These are phyloP conservation scores for Talaromyces rugulosus DNA, from an alignment of 2,329 filamentous ascomycete species.

Conservation along the genomic window DNA sequence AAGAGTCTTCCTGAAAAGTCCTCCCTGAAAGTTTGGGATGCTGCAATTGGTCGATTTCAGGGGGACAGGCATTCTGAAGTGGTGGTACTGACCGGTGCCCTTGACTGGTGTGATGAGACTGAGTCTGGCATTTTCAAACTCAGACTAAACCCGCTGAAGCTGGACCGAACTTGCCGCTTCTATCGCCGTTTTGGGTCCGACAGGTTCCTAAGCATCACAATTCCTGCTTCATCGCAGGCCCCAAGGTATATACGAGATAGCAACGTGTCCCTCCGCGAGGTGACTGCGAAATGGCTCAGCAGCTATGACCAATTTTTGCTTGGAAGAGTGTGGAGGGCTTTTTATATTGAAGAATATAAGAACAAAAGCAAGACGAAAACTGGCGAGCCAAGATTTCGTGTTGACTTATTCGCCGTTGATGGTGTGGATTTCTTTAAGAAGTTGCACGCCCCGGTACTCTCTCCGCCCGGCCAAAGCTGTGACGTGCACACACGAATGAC, in stretches of 20 bases:
- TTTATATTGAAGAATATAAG: conserved; percentile 40
- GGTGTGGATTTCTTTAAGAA: conserved; percentile 35
- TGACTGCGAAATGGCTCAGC: conserved; percentile 37
- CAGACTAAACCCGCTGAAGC: conserved; percentile 37
- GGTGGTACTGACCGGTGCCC: conserved; percentile 36
- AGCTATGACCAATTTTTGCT: conserved; percentile 35
- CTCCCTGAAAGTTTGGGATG: conserved; percentile 29
- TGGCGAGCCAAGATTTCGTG: conserved; percentile 23
- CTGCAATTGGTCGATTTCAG: conserved; percentile 28
- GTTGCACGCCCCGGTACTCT: conserved; percentile 13
- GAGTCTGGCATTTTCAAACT: conserved; percentile 36
- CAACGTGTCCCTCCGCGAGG: conserved; percentile 27
- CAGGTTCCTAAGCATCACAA: conserved; percentile 40
- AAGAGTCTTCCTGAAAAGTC: conserved; percentile 29
- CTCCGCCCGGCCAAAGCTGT: conserved; percentile 21
- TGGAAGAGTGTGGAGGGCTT: conserved; percentile 42
- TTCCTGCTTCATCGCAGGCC: conserved; percentile 28
- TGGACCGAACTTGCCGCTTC: conserved; percentile 42
- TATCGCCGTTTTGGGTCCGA: conserved; percentile 44
- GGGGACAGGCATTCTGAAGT: conserved; percentile 31
- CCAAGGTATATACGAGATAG: conserved; percentile 22
- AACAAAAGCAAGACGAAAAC: conserved; percentile 17
- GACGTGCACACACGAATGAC: conserved; percentile 33
- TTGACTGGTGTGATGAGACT: conserved; percentile 33
- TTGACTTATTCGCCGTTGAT: conserved; percentile 43